Evolutionary conservation across 495 filamentous ascomycete genomes (phyloP), one percentile per base, ranked within the genome.

Genomic region (Articulospora tetracladia): DNA sequence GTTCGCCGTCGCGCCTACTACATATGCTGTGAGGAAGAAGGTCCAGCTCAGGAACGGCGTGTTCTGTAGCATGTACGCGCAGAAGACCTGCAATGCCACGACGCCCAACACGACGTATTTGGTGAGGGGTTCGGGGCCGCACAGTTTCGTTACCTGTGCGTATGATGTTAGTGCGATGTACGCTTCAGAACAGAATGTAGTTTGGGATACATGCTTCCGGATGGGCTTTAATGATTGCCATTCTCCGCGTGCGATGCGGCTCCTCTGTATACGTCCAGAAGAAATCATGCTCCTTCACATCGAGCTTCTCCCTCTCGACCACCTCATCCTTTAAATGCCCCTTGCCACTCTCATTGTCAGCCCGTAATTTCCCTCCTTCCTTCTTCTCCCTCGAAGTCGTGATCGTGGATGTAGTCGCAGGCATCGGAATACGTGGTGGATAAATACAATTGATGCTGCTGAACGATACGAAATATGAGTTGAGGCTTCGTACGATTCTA

Each of bases 251-350:
- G 60, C 91, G 83, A 74, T 99, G 95, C 46, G 95, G 95, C 75
- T 99, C 95, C 75, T 99, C 95, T 10, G 94, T 97, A 66, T 98
- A 97, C 26, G 95, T 96, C 95, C 96, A 96, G 73, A 92, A 82
- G 70, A 84, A 84, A 71, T 84, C 66, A 53, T 68, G 62, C 47
- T 68, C 59, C 27, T 68, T 62, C 3, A 44, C 39, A 15, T 44
- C 39, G 8, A 44, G n/a, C 4, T 44, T 44, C 39, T 44, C 39
- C 11, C 39, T 12, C 15, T 44, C 39, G 8, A 44, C 3, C 15
- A 44, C 39, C 30, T 34, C 15, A 6, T 6, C 30, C 30, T 34
- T 34, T 15, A 15, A 6, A 34, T 44, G 10, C 39, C 39, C 39
- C 39, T 44, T 44, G 10, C 39, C 39, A 44, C 39, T 19, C 11